Base-by-base conservation (phyloP, 768 basidiomycete genomes). In the Mycena amicta region DNA sequence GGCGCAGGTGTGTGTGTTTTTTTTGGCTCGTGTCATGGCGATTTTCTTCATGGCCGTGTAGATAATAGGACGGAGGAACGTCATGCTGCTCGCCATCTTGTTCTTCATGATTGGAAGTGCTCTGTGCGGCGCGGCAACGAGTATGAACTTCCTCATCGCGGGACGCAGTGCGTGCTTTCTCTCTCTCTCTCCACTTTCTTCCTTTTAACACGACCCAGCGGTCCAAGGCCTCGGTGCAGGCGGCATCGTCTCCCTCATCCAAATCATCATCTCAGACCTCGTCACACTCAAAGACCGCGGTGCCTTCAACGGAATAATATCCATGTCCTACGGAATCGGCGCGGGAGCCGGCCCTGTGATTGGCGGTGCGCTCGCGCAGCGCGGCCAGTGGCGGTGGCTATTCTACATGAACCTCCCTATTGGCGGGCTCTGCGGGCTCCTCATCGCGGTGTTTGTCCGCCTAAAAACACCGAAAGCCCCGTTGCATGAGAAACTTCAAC, bases 201-300 rank as follows among this genome's bases (percentile, higher is more conserved):
- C 5, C 8, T 23, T 15, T 27, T 46, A 16, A 46, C 43, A 39
- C 28, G 40, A 49, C 20, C 37, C 45, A 77, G 76, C 70, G 28
- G 49, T 79, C 26, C 78, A 79, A 59, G 79, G 79, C 1, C 49
- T 71, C 1, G 79, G 78, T 15, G 72, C 68, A 2, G 80, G 78
- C 0, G 74, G 70, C 3, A 71, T 79, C 30, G 56, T 73, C 16
- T 65, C 75, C 5, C 47, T 78, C 18, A 67, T 71, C 0, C 68
- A 71, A 11, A 81, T 83, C 53, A 71, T 83, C 53, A 57, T 79
- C 4, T 71, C 73, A 29, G 81, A 83, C 61, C 64, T 83, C 3
- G 76, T 82, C 12, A 71, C 80, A 5, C 70, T 84, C 5, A 39
- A 68, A n/a, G 79, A 81, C 53, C 73, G 82, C 4, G 82, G 82